Percentiles rank a stretch among this genome's conserved stretches.
Conservation (phyloP, 2,329 filamentous ascomycete genomes). For the Drechslerella dactyloides region DNA sequence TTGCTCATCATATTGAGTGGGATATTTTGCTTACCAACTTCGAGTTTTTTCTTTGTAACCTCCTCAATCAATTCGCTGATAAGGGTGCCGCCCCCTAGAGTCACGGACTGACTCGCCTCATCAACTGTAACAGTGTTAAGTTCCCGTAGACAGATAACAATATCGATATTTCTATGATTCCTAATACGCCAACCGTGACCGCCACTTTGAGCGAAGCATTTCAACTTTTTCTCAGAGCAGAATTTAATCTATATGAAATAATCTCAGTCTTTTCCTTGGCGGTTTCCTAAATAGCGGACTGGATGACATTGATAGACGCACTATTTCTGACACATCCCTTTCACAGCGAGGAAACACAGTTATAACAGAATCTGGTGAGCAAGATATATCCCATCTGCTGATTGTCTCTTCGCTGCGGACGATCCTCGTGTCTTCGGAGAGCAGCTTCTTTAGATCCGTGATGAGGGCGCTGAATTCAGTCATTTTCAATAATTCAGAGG, state of each 20-base stretch:
- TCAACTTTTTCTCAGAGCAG: conserved; percentile 19
- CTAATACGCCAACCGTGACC: conserved; percentile 36
- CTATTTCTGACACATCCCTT: conserved; percentile 35
- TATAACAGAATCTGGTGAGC: conserved; percentile 13
- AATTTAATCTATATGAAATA: conserved; percentile 24
- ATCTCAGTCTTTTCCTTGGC: background rate
- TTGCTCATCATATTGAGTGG: too few species aligned
- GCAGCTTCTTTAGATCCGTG: conserved; percentile 5
- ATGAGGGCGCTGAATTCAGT: conserved; percentile 11
- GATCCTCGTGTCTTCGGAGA: conserved; percentile 26
- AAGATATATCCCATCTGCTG: conserved; percentile 32
- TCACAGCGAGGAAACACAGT: conserved; percentile 29
- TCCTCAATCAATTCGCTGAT: conserved; percentile 37
- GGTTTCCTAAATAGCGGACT: background rate
- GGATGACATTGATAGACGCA: background rate
- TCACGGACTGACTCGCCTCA: conserved; percentile 29
- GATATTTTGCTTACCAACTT: conserved; percentile 22
- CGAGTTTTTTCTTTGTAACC: conserved; percentile 13
- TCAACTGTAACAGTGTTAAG: conserved; percentile 39
- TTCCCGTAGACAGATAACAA: conserved; percentile 43
- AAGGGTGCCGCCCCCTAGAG: conserved; percentile 50
- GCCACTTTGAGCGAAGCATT: conserved; percentile 39
- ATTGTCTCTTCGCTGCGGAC: conserved; percentile 27
- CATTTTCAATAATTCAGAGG: conserved; percentile 8
- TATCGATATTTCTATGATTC: conserved; percentile 20